phyloP scores from a whole-genome alignment of 495 filamentous ascomycete species.

The Thermothielavioides terrestris region DNA sequence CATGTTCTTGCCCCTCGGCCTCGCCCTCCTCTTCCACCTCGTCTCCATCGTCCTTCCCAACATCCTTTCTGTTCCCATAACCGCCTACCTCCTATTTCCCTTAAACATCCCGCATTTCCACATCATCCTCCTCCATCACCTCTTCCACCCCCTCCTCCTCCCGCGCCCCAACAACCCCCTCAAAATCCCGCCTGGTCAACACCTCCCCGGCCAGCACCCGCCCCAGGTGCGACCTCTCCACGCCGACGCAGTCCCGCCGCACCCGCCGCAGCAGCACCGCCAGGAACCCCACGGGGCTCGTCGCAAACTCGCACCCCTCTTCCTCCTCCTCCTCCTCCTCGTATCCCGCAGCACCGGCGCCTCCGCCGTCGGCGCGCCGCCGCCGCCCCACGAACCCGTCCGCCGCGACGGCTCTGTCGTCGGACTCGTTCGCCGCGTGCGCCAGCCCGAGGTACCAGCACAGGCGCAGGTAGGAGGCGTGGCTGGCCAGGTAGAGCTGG shows the following conservation, averaged over 20 bases:
- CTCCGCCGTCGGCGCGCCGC: conserved; percentile 9
- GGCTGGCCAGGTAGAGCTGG: conserved; percentile 51
- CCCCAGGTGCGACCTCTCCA: conserved; percentile 49
- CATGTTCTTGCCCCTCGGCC: no score
- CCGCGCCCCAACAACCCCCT: neutral
- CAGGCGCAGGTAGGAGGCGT: conserved; percentile 43
- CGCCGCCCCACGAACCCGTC: conserved; percentile 38
- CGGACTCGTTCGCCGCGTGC: conserved; percentile 10
- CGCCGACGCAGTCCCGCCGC: conserved; percentile 41
- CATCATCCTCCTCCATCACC: neutral
- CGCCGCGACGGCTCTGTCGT: conserved; percentile 24
- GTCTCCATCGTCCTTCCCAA: neutral
- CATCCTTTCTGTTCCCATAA: neutral
- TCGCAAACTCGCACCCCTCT: conserved; percentile 29
- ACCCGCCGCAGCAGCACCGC: conserved; percentile 41
- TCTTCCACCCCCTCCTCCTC: neutral
- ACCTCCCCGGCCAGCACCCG: conserved; percentile 36
- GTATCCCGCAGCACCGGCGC: no score
- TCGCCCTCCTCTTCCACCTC: no score
- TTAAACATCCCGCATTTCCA: neutral
- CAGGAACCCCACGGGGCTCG: conserved; percentile 49
- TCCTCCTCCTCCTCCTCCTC: no score
- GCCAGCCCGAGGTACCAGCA: conserved; percentile 48
- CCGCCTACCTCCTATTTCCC: neutral
- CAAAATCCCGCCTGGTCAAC: conserved; percentile 27